A percentile compares a stretch with the other conserved stretches of the same genome.
Conservation (phyloP, 2,329 filamentous ascomycete genomes). For the Periconia sp. region DNA sequence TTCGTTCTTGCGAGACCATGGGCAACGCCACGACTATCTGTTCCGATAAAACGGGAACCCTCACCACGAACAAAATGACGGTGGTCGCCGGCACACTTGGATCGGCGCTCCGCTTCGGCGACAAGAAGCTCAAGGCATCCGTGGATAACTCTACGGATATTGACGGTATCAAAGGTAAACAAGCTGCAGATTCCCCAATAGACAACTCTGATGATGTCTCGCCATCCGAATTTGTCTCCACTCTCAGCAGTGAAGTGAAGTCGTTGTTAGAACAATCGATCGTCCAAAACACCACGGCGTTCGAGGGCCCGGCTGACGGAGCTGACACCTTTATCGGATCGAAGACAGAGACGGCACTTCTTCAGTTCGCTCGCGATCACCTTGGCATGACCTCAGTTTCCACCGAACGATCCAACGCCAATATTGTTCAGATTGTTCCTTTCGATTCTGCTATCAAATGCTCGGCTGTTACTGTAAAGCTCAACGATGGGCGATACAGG, state of each 20-base stretch:
- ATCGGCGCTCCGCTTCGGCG: constrained; percentile 58
- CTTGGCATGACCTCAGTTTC: constrained; percentile 64
- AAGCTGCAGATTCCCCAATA: constrained; percentile 35
- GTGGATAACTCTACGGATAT: constrained; percentile 18
- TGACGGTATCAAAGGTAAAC: constrained; percentile 36
- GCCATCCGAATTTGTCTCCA: constrained; percentile 56
- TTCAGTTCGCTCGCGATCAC: constrained; percentile 68
- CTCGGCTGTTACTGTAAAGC: constrained; percentile 65
- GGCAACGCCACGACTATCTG: constrained; percentile 75
- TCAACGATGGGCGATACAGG: constrained; percentile 58
- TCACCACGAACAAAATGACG: constrained; percentile 52
- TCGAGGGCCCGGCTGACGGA: constrained; percentile 46
- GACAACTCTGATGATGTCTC: constrained; percentile 52
- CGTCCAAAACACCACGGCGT: constrained; percentile 43
- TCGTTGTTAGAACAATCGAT: constrained; percentile 61
- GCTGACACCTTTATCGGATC: constrained; percentile 67
- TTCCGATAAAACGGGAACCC: constrained; percentile 59
- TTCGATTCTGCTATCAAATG: constrained; percentile 70
- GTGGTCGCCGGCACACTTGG: constrained; percentile 73
- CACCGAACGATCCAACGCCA: constrained; percentile 64
- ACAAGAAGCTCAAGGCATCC: constrained; percentile 38
- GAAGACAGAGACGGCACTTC: constrained; percentile 75
- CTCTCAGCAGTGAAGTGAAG: constrained; percentile 56
- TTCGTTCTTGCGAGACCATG: constrained; percentile 71
- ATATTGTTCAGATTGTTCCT: constrained; percentile 58